Percentiles rank a stretch among this genome's conserved stretches.
Evolutionary conservation across 352 stramenopile genomes (phyloP).

Genomic region (Peronospora farinosa): DNA sequence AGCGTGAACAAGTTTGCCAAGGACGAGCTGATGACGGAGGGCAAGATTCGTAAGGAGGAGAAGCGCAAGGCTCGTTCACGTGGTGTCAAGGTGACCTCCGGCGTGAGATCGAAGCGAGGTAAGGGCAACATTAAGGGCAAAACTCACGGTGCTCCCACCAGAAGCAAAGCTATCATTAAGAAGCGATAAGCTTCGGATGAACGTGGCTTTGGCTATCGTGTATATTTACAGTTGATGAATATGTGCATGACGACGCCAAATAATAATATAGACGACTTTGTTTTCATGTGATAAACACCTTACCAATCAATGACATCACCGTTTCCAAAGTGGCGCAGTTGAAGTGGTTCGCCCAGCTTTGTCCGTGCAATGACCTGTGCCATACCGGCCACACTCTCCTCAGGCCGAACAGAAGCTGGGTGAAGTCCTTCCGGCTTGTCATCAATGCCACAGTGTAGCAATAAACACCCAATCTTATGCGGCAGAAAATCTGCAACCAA

Average conservation of each 20-base stretch:
- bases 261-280: constrained; percentile 36
- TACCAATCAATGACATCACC: constrained; percentile 56
- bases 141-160: constrained; percentile 68
- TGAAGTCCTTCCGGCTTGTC: constrained; percentile 43
- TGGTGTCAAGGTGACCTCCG: constrained; percentile 53
- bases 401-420: constrained; percentile 29
- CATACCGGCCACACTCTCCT: constrained; percentile 49
- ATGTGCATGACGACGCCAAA: constrained; percentile 8
- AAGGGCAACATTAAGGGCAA: constrained; percentile 76
- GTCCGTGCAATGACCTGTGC: constrained; percentile 45
- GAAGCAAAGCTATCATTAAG: constrained; percentile 79
- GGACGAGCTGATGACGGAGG: constrained; percentile 68
- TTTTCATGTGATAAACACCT: constrained; percentile 9
- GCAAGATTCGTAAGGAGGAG: constrained; percentile 82
- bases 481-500: constrained; percentile 42
- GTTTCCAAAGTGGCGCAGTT: constrained; percentile 51
- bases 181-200: constrained; percentile 28
- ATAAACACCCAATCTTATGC: constrained; percentile 49
- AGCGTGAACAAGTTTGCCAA: constrained; percentile 76
- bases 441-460: constrained; percentile 58
- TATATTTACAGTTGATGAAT: background rate
- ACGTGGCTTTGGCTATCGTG: constrained; percentile 7
- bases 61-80: constrained; percentile 77
- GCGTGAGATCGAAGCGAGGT: constrained; percentile 44
- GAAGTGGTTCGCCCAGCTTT: constrained; percentile 43